Base-by-base conservation (phyloP, 805 yeast genomes). In the Lachancea cidri region DNA sequence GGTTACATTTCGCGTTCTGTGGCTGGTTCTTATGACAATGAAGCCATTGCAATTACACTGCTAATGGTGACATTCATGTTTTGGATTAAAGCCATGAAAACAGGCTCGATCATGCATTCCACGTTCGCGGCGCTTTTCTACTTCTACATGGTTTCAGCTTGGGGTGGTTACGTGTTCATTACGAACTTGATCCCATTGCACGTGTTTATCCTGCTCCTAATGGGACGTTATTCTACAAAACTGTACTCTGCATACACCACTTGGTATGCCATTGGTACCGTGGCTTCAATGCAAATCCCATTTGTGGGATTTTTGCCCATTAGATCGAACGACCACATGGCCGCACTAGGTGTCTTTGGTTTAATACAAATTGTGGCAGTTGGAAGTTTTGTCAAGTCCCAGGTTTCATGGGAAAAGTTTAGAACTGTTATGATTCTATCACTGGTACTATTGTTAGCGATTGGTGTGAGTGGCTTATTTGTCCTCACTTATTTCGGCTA, bases 131-230 rank as follows among this genome's bases (percentile, higher is more conserved):
- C 98, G 1, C 61, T 87, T 25, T 83, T 81, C 55, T 93, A 94
- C 70, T 93, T 94, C 67, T 93, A 93, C 73, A 93, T 93, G 99
- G 99, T 93, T 39, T 81, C 95, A 36, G 98, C 99, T 9, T 89
- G 99, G 97, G 99, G 99, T 72, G 99, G 99, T 19, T 93, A 93
- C 62, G 99, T 94, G 39, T 93, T 93, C 72, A 94, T 93, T 67
- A 93, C 99, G 45, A 93, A 93, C 69, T 79, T 94, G 73, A 87
- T 93, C 55, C 98, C 98, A 35, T 72, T 93, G 53, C 99, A 93
- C 62, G 88, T 89, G 19, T 89, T 93, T 58, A 89, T 87, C 37
- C 72, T 93, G 60, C 67, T 93, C 40, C 67, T 86, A 50, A 93
- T 93, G 98, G 98, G 98, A 39, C 82, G 98, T 58, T 93, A 88